Evolutionary conservation across 139 green algal species (phyloP).

Genomic region (Tetradesmus obliquus): DNA sequence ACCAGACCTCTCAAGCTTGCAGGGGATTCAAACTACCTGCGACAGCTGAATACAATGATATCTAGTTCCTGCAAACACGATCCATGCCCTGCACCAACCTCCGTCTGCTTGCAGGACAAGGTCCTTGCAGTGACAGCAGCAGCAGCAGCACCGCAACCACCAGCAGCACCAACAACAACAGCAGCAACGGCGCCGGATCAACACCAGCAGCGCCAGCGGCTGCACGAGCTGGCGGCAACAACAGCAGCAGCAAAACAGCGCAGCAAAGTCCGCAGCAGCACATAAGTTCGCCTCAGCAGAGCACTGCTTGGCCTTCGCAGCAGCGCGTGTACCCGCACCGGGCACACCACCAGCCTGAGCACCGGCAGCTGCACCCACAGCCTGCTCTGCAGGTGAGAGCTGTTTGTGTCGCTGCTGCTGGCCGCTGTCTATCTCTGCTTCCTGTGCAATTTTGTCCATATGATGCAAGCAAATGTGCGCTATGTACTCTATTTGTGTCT

Average conservation of each 20-base stretch:
- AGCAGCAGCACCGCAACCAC: neutral
- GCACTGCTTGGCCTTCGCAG: neutral
- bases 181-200: neutral
- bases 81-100: neutral
- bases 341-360: neutral
- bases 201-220: neutral
- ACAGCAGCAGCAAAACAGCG: neutral
- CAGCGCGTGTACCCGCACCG: neutral
- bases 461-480: no score
- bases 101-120: neutral
- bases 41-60: no score
- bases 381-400: neutral
- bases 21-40: neutral
- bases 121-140: neutral
- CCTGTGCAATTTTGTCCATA: no score
- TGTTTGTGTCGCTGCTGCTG: neutral
- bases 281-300: neutral
- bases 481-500: no score
- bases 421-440: no score
- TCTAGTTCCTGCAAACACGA: no score
- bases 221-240: neutral
- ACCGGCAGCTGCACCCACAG: constrained; percentile 10
- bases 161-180: neutral
- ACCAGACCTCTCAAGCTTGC: no score
- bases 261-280: neutral